Base-by-base conservation (phyloP, 2,329 filamentous ascomycete genomes). In the Knufia fluminis region DNA sequence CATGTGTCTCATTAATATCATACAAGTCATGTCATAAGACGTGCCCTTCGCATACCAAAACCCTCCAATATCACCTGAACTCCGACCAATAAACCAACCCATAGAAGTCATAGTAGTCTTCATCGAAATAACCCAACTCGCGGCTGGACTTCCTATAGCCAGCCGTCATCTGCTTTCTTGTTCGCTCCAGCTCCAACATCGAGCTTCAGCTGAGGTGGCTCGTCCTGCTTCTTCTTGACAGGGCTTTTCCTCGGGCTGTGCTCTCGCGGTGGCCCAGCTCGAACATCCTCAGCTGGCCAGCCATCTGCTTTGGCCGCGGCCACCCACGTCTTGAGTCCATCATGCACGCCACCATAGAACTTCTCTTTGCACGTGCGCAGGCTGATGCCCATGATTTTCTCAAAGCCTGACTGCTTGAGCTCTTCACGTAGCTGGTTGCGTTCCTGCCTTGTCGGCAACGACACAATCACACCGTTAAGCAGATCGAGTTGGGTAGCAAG, bases 341-440 rank as follows among this genome's bases (percentile, higher is more conserved):
- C 87, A 64, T 98, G 92, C 3, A 98, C 86, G 43, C 85, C 82
- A 1, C 86, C 85, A 64, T 98, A 97, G 65, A 97, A 95, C 66
- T 97, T 97, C 67, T 96, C 90, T 66, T 97, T 98, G 73, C 91
- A 97, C 14, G 91, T 83, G 3, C 92, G 81, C 54, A 97, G 71
- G 51, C 82, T 91, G 19, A 79, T 78, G 14, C 89, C 89, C 76
- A 97, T 86, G 58, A 85, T 82, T 59, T 89, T 89, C 67, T 98
- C 92, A 73, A 89, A 94, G 6, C 92, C 91, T 0, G 86, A 94
- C 52, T 90, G 80, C 47, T 80, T 79, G 46, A 97, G 74, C 51
- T 91, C 81, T 16, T 75, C 73, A n/a, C 92, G 84, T 9, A 97
- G 76, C 0, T 69, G 64, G 66, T 95, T 96, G 52, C 92, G 85